Base-by-base conservation (phyloP, 2,329 filamentous ascomycete species). In the Aspergillus transmontanensis region DNA sequence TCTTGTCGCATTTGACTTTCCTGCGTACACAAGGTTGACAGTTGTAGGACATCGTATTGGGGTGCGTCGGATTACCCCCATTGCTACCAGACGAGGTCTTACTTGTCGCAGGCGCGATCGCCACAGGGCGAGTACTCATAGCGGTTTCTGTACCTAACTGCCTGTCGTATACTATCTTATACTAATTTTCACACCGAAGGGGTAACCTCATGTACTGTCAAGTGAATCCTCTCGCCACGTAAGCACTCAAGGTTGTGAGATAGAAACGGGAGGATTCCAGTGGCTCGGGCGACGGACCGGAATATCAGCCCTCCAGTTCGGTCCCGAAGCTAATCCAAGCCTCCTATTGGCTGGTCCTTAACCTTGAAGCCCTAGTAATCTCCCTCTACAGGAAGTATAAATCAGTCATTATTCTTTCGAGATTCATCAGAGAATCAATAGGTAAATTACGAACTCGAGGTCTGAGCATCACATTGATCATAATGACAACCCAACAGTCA, bases 1-100 rank as follows among this genome's bases (percentile, higher is more conserved):
- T 58, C 59, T 71, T 76, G 66, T 80, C 72, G 67, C 79, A 82
- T 65, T 78, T 80, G 10, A 81, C 76, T 63, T 82, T 82, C 48
- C 77, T 69, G 28, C 75, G 70, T 36, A 73, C 73, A 50, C 74
- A 75, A 16, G 58, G 6, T 48, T 68, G 67, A 56, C 67, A 71
- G 36, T 60, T 68, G 50, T 56, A 65, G 39, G 9, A 36, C 63
- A 66, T 62, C 39, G 58, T 28, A 21, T 9, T 50, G 11, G 23
- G 28, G 55, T 30, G 23, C 34, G 45, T 34, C 56, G 36, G 30
- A 23, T n/a, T 14, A 36, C 34, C 34, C 34, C 4, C 34, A 16
- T 14, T 16, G 34, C 34, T 36, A 36, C 4, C 34, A 14, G 34
- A 36, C 34, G 34, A 59, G 6, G 36, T n/a, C 39, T 41, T 43